phyloP scores from a whole-genome alignment of 2,329 filamentous ascomycete genomes.

The Coniella lustricola region DNA sequence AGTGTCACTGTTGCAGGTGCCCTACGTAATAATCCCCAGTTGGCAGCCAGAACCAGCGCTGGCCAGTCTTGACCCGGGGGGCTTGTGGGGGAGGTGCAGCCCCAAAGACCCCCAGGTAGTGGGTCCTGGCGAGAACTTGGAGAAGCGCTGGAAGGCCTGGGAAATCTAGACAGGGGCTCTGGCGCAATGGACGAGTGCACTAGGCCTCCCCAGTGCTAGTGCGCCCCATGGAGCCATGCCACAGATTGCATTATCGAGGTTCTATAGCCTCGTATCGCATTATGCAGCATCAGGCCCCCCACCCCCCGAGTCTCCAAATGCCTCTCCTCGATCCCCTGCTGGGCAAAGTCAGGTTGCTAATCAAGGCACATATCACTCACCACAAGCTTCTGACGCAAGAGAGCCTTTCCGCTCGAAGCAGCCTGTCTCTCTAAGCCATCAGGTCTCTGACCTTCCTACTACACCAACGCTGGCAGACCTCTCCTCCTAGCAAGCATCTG shows the following conservation, averaged over 20 bases:
- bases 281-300: neutral
- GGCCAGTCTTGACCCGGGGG: too few species aligned
- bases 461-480: neutral
- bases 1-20: neutral
- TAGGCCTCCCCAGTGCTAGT: neutral
- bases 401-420: too few species aligned
- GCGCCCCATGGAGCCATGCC: neutral
- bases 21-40: neutral
- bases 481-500: neutral
- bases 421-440: slow-evolving; percentile 4
- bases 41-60: neutral
- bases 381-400: slow-evolving; percentile 16
- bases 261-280: neutral
- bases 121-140: neutral
- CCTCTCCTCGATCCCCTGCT: neutral
- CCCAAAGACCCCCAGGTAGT: neutral
- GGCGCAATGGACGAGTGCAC: neutral
- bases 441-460: neutral
- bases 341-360: neutral
- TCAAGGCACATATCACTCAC: slow-evolving; percentile 11
- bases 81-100: too few species aligned
- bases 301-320: neutral
- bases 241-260: slow-evolving; percentile 1
- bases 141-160: neutral
- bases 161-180: neutral